Evolutionary conservation across 352 stramenopile species (phyloP).

Genomic region (Phytophthora fragariae): DNA sequence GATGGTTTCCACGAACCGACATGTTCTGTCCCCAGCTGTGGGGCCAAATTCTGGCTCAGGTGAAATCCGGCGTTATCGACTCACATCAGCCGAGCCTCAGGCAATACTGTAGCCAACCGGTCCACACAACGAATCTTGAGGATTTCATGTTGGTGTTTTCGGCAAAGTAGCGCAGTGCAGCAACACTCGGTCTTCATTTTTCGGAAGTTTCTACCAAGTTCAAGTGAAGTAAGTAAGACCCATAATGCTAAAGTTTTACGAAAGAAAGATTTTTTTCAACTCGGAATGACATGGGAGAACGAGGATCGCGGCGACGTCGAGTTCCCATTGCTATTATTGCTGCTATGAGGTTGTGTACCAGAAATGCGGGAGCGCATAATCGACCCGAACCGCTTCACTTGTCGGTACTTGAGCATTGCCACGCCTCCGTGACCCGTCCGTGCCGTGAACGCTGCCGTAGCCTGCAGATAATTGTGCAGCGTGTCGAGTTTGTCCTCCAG

Average conservation of each 20-base stretch:
- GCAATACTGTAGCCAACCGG: background rate
- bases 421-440: conserved; percentile 23
- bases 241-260: no score
- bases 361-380: conserved; percentile 64
- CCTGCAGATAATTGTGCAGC: conserved; percentile 70
- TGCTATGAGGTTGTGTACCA: conserved; percentile 10
- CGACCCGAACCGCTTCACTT: conserved; percentile 71
- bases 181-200: no score
- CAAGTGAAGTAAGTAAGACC: no score
- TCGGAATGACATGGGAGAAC: conserved; percentile 25
- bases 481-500: conserved; percentile 72
- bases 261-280: conserved; percentile 14
- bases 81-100: background rate
- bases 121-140: no score
- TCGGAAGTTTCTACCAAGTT: no score
- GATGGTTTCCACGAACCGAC: conserved; percentile 4
- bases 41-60: background rate
- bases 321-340: conserved; percentile 5
- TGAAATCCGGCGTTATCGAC: background rate
- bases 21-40: background rate
- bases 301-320: conserved; percentile 20
- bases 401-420: conserved; percentile 64
- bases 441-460: conserved; percentile 25
- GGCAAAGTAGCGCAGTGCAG: no score
- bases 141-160: no score